Evolutionary conservation across 176 grass and related monocot genomes (phyloP).

Genomic region (Cymbopogon citratus): DNA sequence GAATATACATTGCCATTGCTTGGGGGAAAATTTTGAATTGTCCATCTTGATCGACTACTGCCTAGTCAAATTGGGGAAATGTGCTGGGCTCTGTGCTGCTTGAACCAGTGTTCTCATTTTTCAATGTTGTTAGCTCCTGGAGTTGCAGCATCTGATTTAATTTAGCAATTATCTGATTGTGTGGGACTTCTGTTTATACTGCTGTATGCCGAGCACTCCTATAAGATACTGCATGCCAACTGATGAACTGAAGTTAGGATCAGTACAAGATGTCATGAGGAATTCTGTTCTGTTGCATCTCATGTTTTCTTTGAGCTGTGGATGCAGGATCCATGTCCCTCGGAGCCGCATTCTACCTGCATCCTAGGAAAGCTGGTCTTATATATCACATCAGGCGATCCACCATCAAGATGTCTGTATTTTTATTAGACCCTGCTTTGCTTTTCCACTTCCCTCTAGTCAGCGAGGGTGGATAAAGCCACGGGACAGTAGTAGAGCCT

Average conservation of each 20-base stretch:
- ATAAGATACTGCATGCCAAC: neutral
- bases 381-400: constrained; percentile 1
- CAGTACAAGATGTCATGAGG: neutral
- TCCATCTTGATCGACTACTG: neutral
- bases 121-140: neutral
- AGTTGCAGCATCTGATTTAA: neutral
- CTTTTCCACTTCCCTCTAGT: neutral
- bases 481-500: neutral
- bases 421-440: neutral
- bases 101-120: neutral
- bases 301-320: neutral
- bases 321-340: neutral
- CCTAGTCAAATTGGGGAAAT: neutral
- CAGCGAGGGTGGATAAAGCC: constrained; percentile 24
- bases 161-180: neutral
- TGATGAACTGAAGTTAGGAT: neutral
- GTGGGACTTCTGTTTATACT: neutral
- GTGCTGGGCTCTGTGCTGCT: neutral
- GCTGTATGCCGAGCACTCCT: no score
- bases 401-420: neutral
- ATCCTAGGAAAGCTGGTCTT: neutral
- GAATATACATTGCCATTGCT: constrained; percentile 33
- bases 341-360: neutral
- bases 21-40: neutral
- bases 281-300: neutral